phyloP scores from a whole-genome alignment of 768 basidiomycete species.

The Mycena vulgaris region DNA sequence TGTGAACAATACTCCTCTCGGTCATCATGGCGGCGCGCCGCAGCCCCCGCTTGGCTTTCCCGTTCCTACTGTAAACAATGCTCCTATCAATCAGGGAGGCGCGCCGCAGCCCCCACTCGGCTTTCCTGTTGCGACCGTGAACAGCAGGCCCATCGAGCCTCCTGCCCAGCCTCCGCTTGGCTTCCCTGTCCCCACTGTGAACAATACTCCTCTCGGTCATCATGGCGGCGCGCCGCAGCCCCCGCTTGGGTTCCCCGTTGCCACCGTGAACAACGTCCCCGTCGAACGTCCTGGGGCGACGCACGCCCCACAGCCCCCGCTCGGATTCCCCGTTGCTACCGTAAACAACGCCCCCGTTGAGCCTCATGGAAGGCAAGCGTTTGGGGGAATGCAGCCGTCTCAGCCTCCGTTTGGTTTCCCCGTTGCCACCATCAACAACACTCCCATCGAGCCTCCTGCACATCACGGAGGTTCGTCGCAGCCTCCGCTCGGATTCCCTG shows the following conservation, averaged over 20 bases:
- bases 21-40: too few species aligned
- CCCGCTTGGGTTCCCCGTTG: background rate
- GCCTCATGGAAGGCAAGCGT: too few species aligned
- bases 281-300: background rate
- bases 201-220: background rate
- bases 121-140: background rate
- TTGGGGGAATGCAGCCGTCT: too few species aligned
- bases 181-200: background rate
- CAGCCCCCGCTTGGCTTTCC: background rate
- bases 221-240: background rate
- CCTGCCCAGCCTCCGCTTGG: background rate
- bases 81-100: too few species aligned
- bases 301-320: background rate
- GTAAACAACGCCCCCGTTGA: background rate
- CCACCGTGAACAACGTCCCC: background rate
- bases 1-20: too few species aligned
- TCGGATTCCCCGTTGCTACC: background rate
- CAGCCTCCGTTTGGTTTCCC: background rate
- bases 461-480: background rate
- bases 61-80: background rate
- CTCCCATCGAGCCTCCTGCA: background rate
- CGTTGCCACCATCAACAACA: background rate
- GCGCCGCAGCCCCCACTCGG: background rate
- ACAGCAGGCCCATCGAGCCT: background rate
- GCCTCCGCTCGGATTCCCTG: background rate